Base-by-base conservation (phyloP, 805 yeast species). In the Saccharomycopsis microspora region DNA sequence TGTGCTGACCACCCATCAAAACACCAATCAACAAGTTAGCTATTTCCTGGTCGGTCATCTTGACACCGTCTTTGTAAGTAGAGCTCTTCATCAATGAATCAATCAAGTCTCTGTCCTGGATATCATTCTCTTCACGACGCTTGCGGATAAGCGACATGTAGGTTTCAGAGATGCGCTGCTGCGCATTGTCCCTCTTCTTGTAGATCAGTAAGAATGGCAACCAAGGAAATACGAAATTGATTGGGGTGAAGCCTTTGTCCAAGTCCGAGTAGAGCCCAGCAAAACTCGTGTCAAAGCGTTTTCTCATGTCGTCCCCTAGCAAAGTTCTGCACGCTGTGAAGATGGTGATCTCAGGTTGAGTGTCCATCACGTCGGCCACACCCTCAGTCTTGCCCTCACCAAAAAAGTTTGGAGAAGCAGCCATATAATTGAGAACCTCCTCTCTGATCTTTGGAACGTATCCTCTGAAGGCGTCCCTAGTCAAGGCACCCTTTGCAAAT, bases 1-100 rank as follows among this genome's bases (percentile, higher is more conserved):
- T 93, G 66, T 93, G 98, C 71, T 93, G 98, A 54, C 98, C 98
- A 59, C 98, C 98, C 98, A 93, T 93, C 53, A 93, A 73, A 47
- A 93, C 83, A 65, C 97, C 98, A 65, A 93, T 90, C 64, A 88
- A 71, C 64, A 93, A 72, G 66, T 89, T 85, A 44, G 97, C 93
- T 60, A 93, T 87, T 68, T 93, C 95, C 64, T 82, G 81, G 64
- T 93, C 98, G 31, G 96, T 82, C 97, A 93, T 89, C 60, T 75
- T 74, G 43, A 81, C 80, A 58, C 98, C 98, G 62, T 93, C 97
- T 64, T 86, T 89, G 70, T 93, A 93, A 51, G 85, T 79, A 39
- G 89, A 82, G 57, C 71, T 73, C 57, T 78, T 76, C 85, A 93
- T 78, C 62, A 88, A 74, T 11, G 93, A 75, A 63, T 90, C 97